Base-by-base conservation (phyloP, 805 yeast species). In the Candida stauntonica region DNA sequence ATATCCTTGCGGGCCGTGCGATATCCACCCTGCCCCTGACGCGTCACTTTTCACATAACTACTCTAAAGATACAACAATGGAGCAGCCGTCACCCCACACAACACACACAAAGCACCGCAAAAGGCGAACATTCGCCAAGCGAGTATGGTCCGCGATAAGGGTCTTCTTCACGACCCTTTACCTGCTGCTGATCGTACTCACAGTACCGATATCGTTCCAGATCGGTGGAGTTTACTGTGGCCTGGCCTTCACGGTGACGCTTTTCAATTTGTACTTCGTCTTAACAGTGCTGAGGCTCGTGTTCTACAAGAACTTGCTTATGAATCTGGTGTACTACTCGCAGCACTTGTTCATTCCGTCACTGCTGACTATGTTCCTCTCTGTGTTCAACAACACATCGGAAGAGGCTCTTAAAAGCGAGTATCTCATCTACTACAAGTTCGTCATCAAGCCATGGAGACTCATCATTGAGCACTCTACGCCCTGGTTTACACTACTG, bases 191-290 rank as follows among this genome's bases (percentile, higher is more conserved):
- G 35, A 78, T 86, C 11, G 73, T 88, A 20, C 67, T 89, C 21
- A 83, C 96, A 3, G 83, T 93, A 6, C 98, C 98, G 5, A 72
- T 93, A 45, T 84, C 97, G 17, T 93, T 93, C 62, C 96, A 91
- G 55, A 82, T 87, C 27, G 98, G 98, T 8, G 97, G 98, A 2
- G 72, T 81, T 15, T 72, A 77, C 39, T 91, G 98, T 62, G 99
- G 99, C 1, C 66, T 93, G 43, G 78, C 94, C 15, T 93, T 79
- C 59, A 79, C 91, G 0, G 72, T 79, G 23, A 80, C 95, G 6
- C 70, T 91, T 33, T 75, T 86, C 38, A 66, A 75, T 30, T 62
- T 83, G 37, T 89, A 88, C 61, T 80, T 86, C 44, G 57, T 75
- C 5, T 64, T 86, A 39, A 86, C 96, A 7, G 79, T 94, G 1